phyloP scores from a whole-genome alignment of 2,329 filamentous ascomycete genomes.

The Fusarium nematophilum region DNA sequence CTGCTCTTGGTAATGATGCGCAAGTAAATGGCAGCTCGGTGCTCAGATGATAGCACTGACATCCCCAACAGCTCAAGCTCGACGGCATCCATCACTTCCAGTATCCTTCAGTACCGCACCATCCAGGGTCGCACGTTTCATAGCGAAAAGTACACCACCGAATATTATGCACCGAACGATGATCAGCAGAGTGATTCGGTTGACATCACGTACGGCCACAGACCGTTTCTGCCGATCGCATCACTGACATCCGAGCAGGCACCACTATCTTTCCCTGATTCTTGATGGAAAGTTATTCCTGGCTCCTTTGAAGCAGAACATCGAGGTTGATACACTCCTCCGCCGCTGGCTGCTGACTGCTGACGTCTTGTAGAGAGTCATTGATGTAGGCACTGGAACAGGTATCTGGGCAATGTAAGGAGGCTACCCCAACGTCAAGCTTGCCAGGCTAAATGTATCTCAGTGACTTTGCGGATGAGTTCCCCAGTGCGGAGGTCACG shows the following conservation, averaged over 20 bases:
- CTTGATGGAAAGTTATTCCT: conserved; percentile 14
- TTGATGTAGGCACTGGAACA: conserved; percentile 11
- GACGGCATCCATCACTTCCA: conserved; percentile 18
- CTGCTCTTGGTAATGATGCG: not conserved
- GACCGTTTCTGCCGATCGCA: too few relatives aligned
- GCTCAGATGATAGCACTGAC: not conserved
- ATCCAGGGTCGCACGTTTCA: conserved; percentile 21
- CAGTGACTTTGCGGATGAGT: conserved; percentile 21
- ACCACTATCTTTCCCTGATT: conserved; percentile 18
- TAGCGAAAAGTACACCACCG: conserved; percentile 13
- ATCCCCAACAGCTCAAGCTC: conserved; percentile 4
- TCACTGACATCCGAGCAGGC: not conserved
- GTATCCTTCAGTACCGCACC: conserved; percentile 19
- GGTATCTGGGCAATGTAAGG: conserved; percentile 23
- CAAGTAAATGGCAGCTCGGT: not conserved
- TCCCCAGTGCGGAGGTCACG: conserved; percentile 8
- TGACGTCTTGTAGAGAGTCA: not conserved
- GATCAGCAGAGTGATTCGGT: conserved; percentile 18
- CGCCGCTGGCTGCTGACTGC: accelerated
- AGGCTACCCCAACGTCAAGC: too few relatives aligned
- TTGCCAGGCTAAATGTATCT: too few relatives aligned
- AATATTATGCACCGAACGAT: conserved; percentile 23
- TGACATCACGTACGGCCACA: conserved; percentile 18
- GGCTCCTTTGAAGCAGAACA: not conserved
- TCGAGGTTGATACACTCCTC: not conserved